Conservation (phyloP, 805 yeast genomes). For the Kazachstania kunashirensis region DNA sequence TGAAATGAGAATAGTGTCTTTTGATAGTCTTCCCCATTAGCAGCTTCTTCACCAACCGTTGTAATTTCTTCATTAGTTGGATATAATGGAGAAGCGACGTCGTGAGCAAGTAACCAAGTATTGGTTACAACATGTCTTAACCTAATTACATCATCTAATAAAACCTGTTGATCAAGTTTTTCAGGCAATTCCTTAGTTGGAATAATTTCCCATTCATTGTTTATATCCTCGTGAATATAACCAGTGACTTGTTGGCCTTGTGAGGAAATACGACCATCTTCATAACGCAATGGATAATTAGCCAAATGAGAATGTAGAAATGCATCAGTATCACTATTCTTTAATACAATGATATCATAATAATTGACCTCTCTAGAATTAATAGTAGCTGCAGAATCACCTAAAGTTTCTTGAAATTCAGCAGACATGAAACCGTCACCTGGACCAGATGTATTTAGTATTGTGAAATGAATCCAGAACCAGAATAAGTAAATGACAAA, state of each 20-base stretch:
- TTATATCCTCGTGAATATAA: conserved; percentile 41
- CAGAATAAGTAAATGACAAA: conserved; percentile 73
- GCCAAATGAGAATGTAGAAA: conserved; percentile 73
- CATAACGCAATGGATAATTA: conserved; percentile 82
- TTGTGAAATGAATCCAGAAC: conserved; percentile 85
- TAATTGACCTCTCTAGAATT: conserved; percentile 65
- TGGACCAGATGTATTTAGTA: conserved; percentile 81
- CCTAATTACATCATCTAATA: conserved; percentile 66
- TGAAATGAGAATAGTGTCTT: conserved; percentile 74
- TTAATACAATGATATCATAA: conserved; percentile 65
- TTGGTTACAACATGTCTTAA: conserved; percentile 73
- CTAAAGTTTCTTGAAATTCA: conserved; percentile 85
- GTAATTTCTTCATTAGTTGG: conserved; percentile 94
- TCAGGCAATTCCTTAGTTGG: conserved; percentile 45
- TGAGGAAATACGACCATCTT: conserved; percentile 91
- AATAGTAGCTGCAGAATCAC: conserved; percentile 68
- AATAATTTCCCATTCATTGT: conserved; percentile 79
- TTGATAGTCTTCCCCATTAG: conserved; percentile 45
- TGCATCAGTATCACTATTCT: conserved; percentile 71
- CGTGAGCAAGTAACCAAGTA: conserved; percentile 77
- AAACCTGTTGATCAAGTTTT: conserved; percentile 41
- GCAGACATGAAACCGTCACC: conserved; percentile 95
- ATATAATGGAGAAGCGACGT: conserved; percentile 87
- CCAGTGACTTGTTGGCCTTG: conserved; percentile 92
- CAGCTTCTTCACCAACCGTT: conserved; percentile 53